Evolutionary conservation across 768 basidiomycete genomes (phyloP), one percentile per base, ranked within the genome.

Genomic region (Panaeolus papilionaceus): DNA sequence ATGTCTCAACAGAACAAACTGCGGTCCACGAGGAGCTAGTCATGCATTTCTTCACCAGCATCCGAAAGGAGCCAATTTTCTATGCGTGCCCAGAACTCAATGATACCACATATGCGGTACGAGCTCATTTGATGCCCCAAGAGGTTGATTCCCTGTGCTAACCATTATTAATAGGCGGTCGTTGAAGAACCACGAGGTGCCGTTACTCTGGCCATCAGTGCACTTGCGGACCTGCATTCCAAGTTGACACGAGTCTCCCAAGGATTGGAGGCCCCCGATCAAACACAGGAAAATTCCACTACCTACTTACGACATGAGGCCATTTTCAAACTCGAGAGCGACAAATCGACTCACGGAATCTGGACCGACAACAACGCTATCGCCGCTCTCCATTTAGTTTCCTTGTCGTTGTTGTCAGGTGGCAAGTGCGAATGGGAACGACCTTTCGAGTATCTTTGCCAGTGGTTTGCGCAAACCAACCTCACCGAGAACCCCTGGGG

Each of bases 311-410:
- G 89, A 76, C 84, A 91, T 68, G 88, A 89, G 73, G 90, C 92
- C n/a, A 81, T 83, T 49, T 86, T 85, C 70, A 88, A 89, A 73
- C 80, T 93, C 61, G 81, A 82, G 67, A 83, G 79, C 63, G 83
- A 86, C 65, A 88, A 86, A 73, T 84, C 85, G 64, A 77, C 84
- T 67, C 82, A 82, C 40, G 86, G 86, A 11, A 75, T 80, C 33
- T 87, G 90, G 79, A 81, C 81, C 47, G 92, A 92, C 67, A 82
- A 82, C 61, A 92, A 94, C 71, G 94, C 92, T 10, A 83, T 91
- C 70, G 93, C 94, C 4, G 92, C 94, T 4, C 74, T 93, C 49
- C 92, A 93, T 76, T 85, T 95, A 69, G 83, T 93, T 67, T 87
- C 85, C 72, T 93, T 89, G 76, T 91, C 90, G 51, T 82, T 92